phyloP scores from a whole-genome alignment of 2,329 filamentous ascomycete species.

The Orbilia brochopaga region DNA sequence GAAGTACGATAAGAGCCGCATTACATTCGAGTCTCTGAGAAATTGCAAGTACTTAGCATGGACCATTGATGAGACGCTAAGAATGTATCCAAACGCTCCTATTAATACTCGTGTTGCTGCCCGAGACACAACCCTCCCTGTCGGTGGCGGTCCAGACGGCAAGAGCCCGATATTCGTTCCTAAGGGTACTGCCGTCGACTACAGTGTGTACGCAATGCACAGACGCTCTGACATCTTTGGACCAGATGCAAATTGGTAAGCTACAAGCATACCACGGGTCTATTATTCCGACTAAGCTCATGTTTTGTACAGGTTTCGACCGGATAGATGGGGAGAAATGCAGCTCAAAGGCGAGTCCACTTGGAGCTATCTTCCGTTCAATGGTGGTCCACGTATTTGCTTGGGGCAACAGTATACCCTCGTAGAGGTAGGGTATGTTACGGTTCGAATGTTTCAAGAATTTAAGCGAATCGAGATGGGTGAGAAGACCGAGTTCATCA shows the following conservation, averaged over 20 bases:
- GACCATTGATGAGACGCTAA: constrained; percentile 51
- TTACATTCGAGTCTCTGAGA: constrained; percentile 59
- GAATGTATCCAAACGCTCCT: constrained; percentile 64
- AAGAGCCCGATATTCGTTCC: constrained; percentile 54
- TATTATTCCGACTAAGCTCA: background rate
- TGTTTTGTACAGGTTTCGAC: constrained; percentile 31
- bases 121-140: constrained; percentile 58
- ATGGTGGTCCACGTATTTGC: constrained; percentile 61
- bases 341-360: constrained; percentile 27
- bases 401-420: constrained; percentile 60
- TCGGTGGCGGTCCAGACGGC: constrained; percentile 56
- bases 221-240: constrained; percentile 46
- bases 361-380: constrained; percentile 60
- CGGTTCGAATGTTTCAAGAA: constrained; percentile 57
- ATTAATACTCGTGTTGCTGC: constrained; percentile 62
- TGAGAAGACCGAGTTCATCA: constrained; percentile 49
- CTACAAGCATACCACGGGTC: background rate
- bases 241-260: constrained; percentile 52
- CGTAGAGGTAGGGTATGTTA: constrained; percentile 57
- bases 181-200: constrained; percentile 55
- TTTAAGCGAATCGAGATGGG: constrained; percentile 56
- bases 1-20: constrained; percentile 58
- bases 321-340: constrained; percentile 41
- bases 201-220: constrained; percentile 54
- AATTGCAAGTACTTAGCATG: constrained; percentile 58